Conservation (phyloP, 495 filamentous ascomycete species). For the Neurospora sp. region DNA sequence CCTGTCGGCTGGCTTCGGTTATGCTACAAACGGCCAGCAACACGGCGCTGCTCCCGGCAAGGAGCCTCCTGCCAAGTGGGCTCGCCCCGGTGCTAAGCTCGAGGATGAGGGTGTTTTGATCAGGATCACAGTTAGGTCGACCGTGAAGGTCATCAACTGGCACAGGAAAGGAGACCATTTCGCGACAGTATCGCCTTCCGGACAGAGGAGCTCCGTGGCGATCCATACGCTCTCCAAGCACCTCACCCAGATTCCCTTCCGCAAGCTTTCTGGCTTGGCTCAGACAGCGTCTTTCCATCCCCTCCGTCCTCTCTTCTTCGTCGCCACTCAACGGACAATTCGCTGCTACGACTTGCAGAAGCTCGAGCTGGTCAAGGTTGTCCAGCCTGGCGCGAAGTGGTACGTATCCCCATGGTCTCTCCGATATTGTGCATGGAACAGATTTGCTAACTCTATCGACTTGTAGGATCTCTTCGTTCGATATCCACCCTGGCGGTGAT, state of each 20-base stretch:
- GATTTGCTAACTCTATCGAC: slow-evolving; percentile 4
- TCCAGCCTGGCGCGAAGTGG: slow-evolving; percentile 76
- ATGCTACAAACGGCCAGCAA: slow-evolving; percentile 60
- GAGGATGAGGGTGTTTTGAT: slow-evolving; percentile 68
- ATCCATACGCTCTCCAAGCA: slow-evolving; percentile 96
- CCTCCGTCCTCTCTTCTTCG: slow-evolving; percentile 82
- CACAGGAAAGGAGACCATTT: slow-evolving; percentile 93
- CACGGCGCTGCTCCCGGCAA: slow-evolving; percentile 55
- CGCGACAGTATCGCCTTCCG: slow-evolving; percentile 73
- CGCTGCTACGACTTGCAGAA: slow-evolving; percentile 85
- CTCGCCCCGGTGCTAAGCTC: slow-evolving; percentile 61
- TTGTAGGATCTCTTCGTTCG: slow-evolving; percentile 81
- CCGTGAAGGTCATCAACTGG: slow-evolving; percentile 86
- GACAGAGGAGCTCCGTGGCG: slow-evolving; percentile 72
- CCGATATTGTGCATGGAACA: background rate
- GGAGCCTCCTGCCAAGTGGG: slow-evolving; percentile 69
- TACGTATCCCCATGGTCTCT: slow-evolving; percentile 5
- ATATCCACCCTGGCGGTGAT: slow-evolving; percentile 86
- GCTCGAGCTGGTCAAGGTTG: slow-evolving; percentile 79
- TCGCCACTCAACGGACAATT: slow-evolving; percentile 86
- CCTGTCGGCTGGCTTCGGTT: slow-evolving; percentile 81
- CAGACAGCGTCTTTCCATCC: slow-evolving; percentile 94
- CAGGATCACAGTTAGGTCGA: slow-evolving; percentile 66
- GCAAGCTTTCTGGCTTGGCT: slow-evolving; percentile 70
- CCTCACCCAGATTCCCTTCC: slow-evolving; percentile 88